Evolutionary conservation across 2,329 filamentous ascomycete genomes (phyloP), one percentile per base, ranked within the genome.

Genomic region (Colletotrichum sojae): DNA sequence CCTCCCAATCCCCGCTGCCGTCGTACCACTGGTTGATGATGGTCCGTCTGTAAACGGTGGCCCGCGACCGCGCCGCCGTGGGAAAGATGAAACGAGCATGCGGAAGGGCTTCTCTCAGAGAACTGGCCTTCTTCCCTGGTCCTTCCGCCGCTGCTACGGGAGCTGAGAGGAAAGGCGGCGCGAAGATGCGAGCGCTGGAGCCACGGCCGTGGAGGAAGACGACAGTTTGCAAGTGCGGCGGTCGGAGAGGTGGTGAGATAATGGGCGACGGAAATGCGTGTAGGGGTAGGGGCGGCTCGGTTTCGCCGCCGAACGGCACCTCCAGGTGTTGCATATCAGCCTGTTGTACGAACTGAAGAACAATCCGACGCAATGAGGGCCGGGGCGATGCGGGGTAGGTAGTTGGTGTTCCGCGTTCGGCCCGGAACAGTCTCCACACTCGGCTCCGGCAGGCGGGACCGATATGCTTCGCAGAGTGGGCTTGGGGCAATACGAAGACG

Each of bases 151-250:
- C 8, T 27, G 18, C 15, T 54, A 78, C 63, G 16, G 71, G 57
- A 4, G 73, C 72, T 5, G 76, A 67, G 5, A 87, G 77, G 3
- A 88, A 73, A 0, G 78, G 75, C 0, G 75, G 71, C 12, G 78
- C 79, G 56, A 87, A 87, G 39, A 77, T 79, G 6, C 73, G 46
- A 1, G 79, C 82, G 58, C 75, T 81, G 46, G 77, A 81, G n/a
- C 85, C 84, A 8, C 84, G 83, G 43, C 84, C 85, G 67, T 87
- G 85, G 5, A 87, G 81, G 60, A 86, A 74, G 67, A 87, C 79
- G 63, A 87, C 72, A 27, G 84, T 85, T 60, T 82, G 76, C n/a
- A 71, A 77, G 71, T 86, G 85, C 0, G 74, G 73, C 5, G 63
- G 46, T 0, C 69, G 67, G 1, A 76, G 61, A 4, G 78, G 76